Percentiles rank a stretch among this genome's conserved stretches.
Evolutionary conservation across 805 yeast genomes (phyloP).

Genomic region (Metschnikowia koreensis): DNA sequence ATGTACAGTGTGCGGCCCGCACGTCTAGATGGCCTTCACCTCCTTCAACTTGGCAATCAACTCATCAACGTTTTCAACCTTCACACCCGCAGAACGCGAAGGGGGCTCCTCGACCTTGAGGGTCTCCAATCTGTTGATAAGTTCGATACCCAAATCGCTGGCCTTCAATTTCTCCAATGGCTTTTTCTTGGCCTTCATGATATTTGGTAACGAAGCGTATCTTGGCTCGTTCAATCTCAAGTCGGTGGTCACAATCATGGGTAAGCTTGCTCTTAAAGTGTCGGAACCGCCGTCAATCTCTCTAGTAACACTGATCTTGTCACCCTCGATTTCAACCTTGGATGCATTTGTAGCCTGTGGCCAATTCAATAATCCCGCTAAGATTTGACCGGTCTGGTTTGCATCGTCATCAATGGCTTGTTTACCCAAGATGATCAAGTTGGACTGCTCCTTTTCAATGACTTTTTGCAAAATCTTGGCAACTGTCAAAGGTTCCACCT

Average conservation of each 20-base stretch:
- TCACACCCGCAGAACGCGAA: slow-evolving; percentile 75
- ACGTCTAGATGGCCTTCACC: slow-evolving; percentile 57
- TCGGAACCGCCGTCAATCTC: slow-evolving; percentile 97
- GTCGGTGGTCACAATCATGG: slow-evolving; percentile 88
- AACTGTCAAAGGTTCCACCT: slow-evolving; percentile 82
- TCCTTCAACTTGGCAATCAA: slow-evolving; percentile 76
- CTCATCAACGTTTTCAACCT: slow-evolving; percentile 79
- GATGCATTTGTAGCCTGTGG: slow-evolving; percentile 96
- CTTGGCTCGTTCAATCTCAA: slow-evolving; percentile 92
- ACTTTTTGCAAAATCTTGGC: slow-evolving; percentile 80
- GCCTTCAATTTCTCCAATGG: slow-evolving; percentile 68
- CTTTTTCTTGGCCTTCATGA: slow-evolving; percentile 98
- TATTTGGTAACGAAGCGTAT: slow-evolving; percentile 91
- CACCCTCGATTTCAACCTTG: slow-evolving; percentile 63
- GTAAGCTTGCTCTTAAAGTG: slow-evolving; percentile 71
- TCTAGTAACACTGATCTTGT: slow-evolving; percentile 69
- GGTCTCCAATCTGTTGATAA: slow-evolving; percentile 61
- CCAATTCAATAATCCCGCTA: slow-evolving; percentile 92
- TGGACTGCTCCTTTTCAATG: slow-evolving; percentile 66
- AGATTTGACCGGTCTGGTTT: slow-evolving; percentile 94
- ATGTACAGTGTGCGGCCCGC: not conserved
- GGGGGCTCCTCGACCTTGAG: slow-evolving; percentile 84
- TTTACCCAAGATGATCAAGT: slow-evolving; percentile 87
- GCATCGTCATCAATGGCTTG: slow-evolving; percentile 96
- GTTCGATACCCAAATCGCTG: slow-evolving; percentile 68